phyloP scores from a whole-genome alignment of 805 yeast species.

The Saturnispora besseyi region DNA sequence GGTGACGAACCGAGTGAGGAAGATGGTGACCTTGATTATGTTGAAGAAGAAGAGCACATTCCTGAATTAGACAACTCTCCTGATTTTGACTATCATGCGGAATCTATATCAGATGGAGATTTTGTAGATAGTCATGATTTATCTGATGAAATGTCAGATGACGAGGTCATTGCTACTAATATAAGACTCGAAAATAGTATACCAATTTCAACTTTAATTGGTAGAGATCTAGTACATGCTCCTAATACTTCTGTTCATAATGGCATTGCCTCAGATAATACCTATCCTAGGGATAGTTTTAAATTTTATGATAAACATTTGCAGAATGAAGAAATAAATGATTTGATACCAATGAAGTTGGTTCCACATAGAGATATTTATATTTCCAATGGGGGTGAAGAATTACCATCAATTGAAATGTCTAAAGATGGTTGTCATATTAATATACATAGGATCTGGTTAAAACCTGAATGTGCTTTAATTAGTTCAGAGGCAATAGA shows the following conservation, averaged over 20 bases:
- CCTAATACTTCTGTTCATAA: neutral
- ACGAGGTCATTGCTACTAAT: neutral
- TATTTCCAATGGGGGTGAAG: neutral
- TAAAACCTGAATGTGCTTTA: slow-evolving; percentile 6
- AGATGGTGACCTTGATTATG: neutral
- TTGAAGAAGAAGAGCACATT: neutral
- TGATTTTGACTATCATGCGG: neutral
- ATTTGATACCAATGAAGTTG: neutral
- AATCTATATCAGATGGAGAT: neutral
- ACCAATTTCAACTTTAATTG: neutral
- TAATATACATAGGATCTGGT: neutral
- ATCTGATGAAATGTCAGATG: slow-evolving; percentile 1
- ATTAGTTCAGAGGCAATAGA: slow-evolving; percentile 1
- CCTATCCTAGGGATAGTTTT: neutral
- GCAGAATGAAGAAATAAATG: neutral
- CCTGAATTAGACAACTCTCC: neutral
- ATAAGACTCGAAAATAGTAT: neutral
- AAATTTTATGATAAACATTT: neutral
- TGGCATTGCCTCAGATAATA: neutral
- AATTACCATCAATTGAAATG: neutral
- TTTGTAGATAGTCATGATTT: neutral
- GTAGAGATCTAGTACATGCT: neutral
- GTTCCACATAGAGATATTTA: slow-evolving; percentile 5
- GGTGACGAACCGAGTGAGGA: slow-evolving; percentile 6
- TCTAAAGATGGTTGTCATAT: slow-evolving; percentile 1